These are phyloP conservation scores for Biscogniauxia mediterranea DNA, from an alignment of 2,329 filamentous ascomycete species.

Conservation along the genomic window DNA sequence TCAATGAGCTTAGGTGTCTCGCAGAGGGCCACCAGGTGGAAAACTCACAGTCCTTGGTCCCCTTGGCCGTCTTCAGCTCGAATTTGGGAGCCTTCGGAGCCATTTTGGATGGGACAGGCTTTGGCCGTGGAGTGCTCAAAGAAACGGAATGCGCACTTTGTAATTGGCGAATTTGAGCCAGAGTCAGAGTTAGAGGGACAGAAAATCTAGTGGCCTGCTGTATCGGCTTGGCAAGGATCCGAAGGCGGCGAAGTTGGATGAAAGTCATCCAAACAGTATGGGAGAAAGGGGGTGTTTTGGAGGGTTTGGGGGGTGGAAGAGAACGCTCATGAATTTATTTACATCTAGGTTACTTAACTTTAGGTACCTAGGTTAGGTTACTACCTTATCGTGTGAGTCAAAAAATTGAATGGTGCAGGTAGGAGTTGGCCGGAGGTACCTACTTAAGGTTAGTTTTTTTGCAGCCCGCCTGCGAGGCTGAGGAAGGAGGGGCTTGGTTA, in stretches of 20 bases:
- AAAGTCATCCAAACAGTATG: not conserved
- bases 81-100: constrained; percentile 49
- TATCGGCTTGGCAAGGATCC: no score
- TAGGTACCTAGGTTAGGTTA: no score
- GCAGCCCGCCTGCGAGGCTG: not conserved
- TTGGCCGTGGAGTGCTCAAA: constrained; percentile 10
- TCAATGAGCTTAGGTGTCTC: constrained; percentile 14
- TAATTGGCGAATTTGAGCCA: not conserved
- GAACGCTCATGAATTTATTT: not conserved
- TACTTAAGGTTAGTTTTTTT: not conserved
- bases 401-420: not conserved
- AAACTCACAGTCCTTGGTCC: constrained; percentile 74
- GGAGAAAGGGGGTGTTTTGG: not conserved
- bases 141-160: not conserved
- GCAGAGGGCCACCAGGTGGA: not conserved
- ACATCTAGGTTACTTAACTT: no score
- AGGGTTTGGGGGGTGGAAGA: no score
- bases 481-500: not conserved
- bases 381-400: not conserved
- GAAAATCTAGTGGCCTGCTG: not conserved
- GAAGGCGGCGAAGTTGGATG: not conserved
- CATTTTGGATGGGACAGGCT: constrained; percentile 26
- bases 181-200: not conserved
- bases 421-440: not conserved
- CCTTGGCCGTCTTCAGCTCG: constrained; percentile 85